A percentile compares a stretch with the other conserved stretches of the same genome.
Conservation (phyloP, 306 rosid genomes). For the Castanospermum australe region DNA sequence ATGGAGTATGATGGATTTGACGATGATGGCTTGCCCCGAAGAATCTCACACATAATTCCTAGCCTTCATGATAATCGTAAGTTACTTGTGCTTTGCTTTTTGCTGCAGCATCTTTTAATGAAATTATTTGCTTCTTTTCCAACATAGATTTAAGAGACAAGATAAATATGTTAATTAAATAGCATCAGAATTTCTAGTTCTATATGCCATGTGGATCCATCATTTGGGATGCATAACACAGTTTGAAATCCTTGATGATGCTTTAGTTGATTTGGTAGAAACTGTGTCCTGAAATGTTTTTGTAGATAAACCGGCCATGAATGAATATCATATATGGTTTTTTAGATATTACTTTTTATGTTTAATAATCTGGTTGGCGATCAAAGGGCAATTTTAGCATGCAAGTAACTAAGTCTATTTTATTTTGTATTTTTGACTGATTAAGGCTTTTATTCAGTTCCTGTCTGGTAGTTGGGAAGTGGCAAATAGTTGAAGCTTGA, state of each 20-base stretch:
- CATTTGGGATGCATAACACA: not conserved
- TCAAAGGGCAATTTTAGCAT: not conserved
- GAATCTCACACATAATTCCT: constrained; percentile 50
- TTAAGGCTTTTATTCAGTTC: not conserved
- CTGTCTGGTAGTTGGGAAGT: not conserved
- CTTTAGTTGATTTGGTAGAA: not conserved
- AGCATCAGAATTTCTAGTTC: not conserved
- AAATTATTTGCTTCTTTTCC: not conserved
- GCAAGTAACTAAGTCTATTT: not conserved
- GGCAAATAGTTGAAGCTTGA: constrained; percentile 4
- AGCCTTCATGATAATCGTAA: constrained; percentile 40
- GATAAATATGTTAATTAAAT: not conserved
- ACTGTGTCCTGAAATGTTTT: constrained; percentile 3
- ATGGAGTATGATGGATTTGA: constrained; percentile 20
- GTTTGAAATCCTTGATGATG: constrained; percentile 23
- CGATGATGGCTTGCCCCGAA: constrained; percentile 32
- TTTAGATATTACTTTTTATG: not conserved
- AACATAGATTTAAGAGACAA: not conserved
- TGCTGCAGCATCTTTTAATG: constrained; percentile 5
- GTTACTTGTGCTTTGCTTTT: constrained; percentile 24
- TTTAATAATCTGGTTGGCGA: constrained; percentile 19
- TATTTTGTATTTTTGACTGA: not conserved
- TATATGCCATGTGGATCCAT: not conserved
- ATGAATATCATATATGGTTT: not conserved
- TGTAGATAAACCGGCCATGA: not conserved